Base-by-base conservation (phyloP, 352 stramenopile genomes). In the Hyphochytrium catenoides region DNA sequence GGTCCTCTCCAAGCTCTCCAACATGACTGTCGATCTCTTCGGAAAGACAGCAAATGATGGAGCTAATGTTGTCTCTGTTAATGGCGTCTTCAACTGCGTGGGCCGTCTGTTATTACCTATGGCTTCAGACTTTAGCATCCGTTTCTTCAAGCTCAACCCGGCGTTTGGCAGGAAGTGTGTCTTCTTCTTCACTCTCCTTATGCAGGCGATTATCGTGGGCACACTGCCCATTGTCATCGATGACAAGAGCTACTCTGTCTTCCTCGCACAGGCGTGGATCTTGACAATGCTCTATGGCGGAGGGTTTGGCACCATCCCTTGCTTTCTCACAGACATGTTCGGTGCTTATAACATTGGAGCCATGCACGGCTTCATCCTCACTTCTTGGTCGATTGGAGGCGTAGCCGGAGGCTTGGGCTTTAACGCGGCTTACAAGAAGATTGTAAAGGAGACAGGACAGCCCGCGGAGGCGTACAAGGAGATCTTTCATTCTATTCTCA, bases 241-340 rank as follows among this genome's bases (percentile, higher is more conserved):
- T 24, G 48, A 70, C 37, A 19, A 59, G 27, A 54, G 55, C 34
- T 77, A 72, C 51, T 50, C 40, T 19, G 36, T 55, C 1, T 77
- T 77, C 31, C 46, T 62, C n/a, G 41, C 42, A 9, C 50, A 60
- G 14, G 46, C 73, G 14, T 79, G 71, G 48, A 57, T 76, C 39
- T 24, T 79, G 1, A 75, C 63, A 28, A 43, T 59, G 6, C 61
- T 54, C 31, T 81, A 81, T 39, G 63, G 65, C 15, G 68, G 63
- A 17, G 62, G 61, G 14, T 76, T 78, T 17, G 63, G 62, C 27
- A 73, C 51, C 8, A 75, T 77, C 37, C 64, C 64, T 24, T 59
- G 47, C 21, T 72, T 77, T 41, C 35, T 81, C 16, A 74, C 63
- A 0, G 66, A 77, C 34, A 77, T 77, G 62, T 81, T 77, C 34